Evolutionary conservation across 2,329 filamentous ascomycete species (phyloP).

Genomic region (Albifimbria verrucaria): DNA sequence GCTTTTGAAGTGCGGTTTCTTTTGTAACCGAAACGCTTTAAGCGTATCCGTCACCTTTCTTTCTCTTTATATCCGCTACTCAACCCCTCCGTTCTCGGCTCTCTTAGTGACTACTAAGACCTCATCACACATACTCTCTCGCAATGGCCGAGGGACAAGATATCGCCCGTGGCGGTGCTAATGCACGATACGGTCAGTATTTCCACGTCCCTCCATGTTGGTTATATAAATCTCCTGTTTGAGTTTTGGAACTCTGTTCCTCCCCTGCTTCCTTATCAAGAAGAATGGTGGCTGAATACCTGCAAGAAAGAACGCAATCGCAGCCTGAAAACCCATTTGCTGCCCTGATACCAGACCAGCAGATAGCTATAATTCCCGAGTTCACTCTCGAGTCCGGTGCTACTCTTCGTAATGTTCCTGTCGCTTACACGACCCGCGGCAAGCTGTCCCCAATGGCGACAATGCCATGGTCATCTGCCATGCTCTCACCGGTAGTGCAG

Average conservation of each 20-base stretch:
- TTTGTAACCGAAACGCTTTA: too few relatives aligned
- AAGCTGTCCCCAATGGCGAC: conserved; percentile 55
- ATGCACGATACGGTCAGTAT: conserved; percentile 20
- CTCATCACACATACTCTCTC: neutral
- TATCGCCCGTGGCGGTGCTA: conserved; percentile 12
- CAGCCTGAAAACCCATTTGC: conserved; percentile 94
- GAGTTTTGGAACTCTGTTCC: too few relatives aligned
- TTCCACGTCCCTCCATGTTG: conserved; percentile 1
- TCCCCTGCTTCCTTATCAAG: conserved; percentile 3
- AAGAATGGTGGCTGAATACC: conserved; percentile 59
- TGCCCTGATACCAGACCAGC: conserved; percentile 80
- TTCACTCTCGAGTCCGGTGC: conserved; percentile 94
- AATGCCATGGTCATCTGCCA: conserved; percentile 79
- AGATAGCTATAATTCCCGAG: conserved; percentile 79
- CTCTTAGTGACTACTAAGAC: neutral
- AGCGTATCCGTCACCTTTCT: neutral
- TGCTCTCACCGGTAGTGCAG: conserved; percentile 79
- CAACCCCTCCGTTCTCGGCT: conserved; percentile 4
- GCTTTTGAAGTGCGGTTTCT: too few relatives aligned
- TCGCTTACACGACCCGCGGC: conserved; percentile 66
- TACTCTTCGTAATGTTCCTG: conserved; percentile 70
- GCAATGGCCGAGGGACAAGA: conserved; percentile 20
- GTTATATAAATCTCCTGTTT: conserved; percentile 4
- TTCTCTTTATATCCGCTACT: neutral
- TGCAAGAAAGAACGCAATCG: conserved; percentile 59